Percentiles rank a stretch among this genome's conserved stretches.
These are phyloP conservation scores for Hyaloperonospora arabidopsidis DNA, from an alignment of 352 stramenopile genomes.

Conservation along the genomic window DNA sequence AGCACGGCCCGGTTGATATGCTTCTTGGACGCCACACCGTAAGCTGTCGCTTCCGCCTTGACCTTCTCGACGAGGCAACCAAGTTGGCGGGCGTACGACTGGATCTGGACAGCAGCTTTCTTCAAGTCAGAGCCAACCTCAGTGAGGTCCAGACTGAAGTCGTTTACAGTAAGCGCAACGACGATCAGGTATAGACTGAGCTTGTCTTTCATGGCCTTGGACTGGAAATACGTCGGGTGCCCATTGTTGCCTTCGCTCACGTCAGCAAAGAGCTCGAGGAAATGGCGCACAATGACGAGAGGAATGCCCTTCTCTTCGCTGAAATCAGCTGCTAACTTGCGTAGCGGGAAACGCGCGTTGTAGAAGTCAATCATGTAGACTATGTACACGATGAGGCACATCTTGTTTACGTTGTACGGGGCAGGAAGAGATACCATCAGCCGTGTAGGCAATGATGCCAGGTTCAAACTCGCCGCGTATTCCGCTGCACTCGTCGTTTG, in stretches of 20 bases:
- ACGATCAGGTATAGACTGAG: slow-evolving; percentile 69
- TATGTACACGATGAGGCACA: slow-evolving; percentile 66
- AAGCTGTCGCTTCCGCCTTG: slow-evolving; percentile 52
- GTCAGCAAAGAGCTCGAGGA: slow-evolving; percentile 66
- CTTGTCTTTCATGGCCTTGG: slow-evolving; percentile 79
- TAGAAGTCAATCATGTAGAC: slow-evolving; percentile 67
- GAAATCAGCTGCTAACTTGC: slow-evolving; percentile 55
- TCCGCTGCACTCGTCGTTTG: slow-evolving; percentile 48
- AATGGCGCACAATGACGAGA: slow-evolving; percentile 57
- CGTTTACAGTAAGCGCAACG: slow-evolving; percentile 63
- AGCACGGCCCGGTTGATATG: slow-evolving; percentile 58
- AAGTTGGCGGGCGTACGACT: slow-evolving; percentile 62
- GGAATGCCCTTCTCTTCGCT: slow-evolving; percentile 74
- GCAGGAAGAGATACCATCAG: slow-evolving; percentile 60
- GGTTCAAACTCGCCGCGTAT: slow-evolving; percentile 36
- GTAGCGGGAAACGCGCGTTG: slow-evolving; percentile 49
- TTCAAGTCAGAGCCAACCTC: slow-evolving; percentile 67
- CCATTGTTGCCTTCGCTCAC: slow-evolving; percentile 44
- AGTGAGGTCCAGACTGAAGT: slow-evolving; percentile 68
- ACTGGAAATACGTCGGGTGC: slow-evolving; percentile 58
- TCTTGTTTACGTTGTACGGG: slow-evolving; percentile 62
- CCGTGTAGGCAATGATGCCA: slow-evolving; percentile 48
- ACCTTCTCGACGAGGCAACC: slow-evolving; percentile 65
- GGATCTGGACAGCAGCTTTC: slow-evolving; percentile 38
- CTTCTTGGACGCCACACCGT: slow-evolving; percentile 60